Evolutionary conservation across 805 yeast genomes (phyloP), one percentile per base, ranked within the genome.

Genomic region (Candida hispaniensis): DNA sequence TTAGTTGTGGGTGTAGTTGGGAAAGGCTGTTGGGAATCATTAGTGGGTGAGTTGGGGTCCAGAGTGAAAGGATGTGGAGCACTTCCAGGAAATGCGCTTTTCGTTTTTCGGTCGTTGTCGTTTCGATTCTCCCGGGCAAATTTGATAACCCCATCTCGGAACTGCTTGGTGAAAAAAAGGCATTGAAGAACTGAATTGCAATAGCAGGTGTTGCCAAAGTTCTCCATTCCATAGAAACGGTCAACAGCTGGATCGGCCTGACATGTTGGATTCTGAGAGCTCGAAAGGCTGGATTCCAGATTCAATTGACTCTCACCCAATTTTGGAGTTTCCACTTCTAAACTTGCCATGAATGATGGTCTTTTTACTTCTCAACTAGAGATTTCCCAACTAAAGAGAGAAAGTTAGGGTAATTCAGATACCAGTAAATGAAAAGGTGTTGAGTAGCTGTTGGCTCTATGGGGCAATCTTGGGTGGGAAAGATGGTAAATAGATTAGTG

Each of bases 131-230:
- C n/a, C 22, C 17, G 16, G 21, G 28, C 79, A 41, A 63, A 64
- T 34, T 60, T 56, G 30, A 73, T 53, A 2, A 79, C 51, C 35
- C 64, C 65, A 11, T 62, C 56, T 28, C 96, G 68, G 49, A 91
- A 83, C 17, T 67, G 68, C 15, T 69, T 66, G 3, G 88, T 68
- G 58, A 79, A 76, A 61, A 71, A 88, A 7, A 88, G 66, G 45
- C 93, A 82, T 54, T 91, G 98, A 14, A 91, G 59, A 18, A 91
- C 80, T 7, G 95, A 82, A 48, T 91, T 91, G 57, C 94, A 81
- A 60, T 88, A 88, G 59, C 97, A 91, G 0, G 96, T 85, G 53
- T 85, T 56, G 27, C 64, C 63, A 40, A 59, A 58, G 46, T 62
- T 62, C 44, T 62, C 66, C 48, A 62, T 54, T 38, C 67, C 67